A percentile compares a stretch with the other conserved stretches of the same genome.
Conservation (phyloP, 2,329 filamentous ascomycete genomes). For the Trichoderma sp. region DNA sequence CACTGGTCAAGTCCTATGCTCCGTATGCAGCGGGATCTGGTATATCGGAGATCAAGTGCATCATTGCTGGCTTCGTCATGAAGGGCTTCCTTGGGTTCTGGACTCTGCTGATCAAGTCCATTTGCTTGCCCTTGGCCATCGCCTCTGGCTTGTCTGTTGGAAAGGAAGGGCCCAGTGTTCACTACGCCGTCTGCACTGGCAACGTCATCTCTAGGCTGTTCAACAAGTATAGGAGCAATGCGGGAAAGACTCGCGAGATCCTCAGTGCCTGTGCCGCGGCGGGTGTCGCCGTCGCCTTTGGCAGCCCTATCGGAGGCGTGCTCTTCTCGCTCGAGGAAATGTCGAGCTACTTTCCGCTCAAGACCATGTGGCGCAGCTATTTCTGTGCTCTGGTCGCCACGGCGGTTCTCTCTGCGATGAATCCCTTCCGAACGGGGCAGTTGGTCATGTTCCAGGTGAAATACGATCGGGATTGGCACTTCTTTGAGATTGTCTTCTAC, state of each 20-base stretch:
- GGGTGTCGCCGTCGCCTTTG: slow-evolving; percentile 94
- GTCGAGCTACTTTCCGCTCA: slow-evolving; percentile 92
- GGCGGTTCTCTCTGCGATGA: slow-evolving; percentile 89
- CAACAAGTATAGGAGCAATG: slow-evolving; percentile 85
- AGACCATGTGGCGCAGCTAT: slow-evolving; percentile 97
- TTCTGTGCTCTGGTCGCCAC: slow-evolving; percentile 96
- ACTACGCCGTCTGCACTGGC: slow-evolving; percentile 95
- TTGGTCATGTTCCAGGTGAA: slow-evolving; percentile 98
- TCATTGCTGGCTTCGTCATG: slow-evolving; percentile 98
- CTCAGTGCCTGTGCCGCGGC: slow-evolving; percentile 91
- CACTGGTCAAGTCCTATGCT: slow-evolving; percentile 84
- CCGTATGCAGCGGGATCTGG: slow-evolving; percentile 95
- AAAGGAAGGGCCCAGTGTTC: slow-evolving; percentile 97
- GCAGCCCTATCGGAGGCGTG: slow-evolving; percentile 94
- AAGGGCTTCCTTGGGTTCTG: slow-evolving; percentile 92
- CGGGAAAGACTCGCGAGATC: slow-evolving; percentile 92
- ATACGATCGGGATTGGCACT: slow-evolving; percentile 96
- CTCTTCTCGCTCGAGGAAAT: slow-evolving; percentile 97
- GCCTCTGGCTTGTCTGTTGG: slow-evolving; percentile 91
- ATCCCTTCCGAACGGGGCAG: slow-evolving; percentile 94
- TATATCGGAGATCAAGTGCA: slow-evolving; percentile 98
- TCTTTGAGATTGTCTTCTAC: slow-evolving; percentile 93
- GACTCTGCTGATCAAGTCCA: slow-evolving; percentile 91
- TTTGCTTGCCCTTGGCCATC: slow-evolving; percentile 86
- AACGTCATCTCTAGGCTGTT: slow-evolving; percentile 95